Evolutionary conservation across 768 basidiomycete species (phyloP).

Genomic region (Mycena maculata): DNA sequence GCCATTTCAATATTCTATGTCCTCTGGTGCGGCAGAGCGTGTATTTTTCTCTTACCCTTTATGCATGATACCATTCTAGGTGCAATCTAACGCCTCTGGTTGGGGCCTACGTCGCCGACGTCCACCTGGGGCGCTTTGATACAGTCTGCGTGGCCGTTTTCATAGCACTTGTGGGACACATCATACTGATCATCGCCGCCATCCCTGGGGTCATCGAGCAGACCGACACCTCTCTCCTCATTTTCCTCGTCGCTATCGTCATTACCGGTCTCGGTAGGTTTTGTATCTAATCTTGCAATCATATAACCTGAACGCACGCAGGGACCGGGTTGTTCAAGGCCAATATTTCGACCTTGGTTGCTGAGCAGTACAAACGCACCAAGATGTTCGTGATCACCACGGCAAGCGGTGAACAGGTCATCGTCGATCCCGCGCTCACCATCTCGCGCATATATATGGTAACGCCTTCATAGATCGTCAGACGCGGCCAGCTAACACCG

Average conservation of each 20-base stretch:
- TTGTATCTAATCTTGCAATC: background rate
- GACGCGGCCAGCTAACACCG: background rate
- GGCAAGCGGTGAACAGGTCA: conserved; percentile 72
- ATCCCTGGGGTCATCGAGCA: conserved; percentile 74
- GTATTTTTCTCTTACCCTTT: no score
- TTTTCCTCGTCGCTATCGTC: conserved; percentile 69
- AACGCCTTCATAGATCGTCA: conserved; percentile 18
- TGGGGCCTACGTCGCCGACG: conserved; percentile 81
- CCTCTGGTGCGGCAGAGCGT: conserved; percentile 61
- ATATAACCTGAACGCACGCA: conserved; percentile 32
- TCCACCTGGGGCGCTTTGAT: conserved; percentile 79
- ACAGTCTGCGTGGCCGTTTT: conserved; percentile 72
- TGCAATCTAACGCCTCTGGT: conserved; percentile 73
- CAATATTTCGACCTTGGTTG: conserved; percentile 82
- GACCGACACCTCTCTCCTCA: conserved; percentile 56
- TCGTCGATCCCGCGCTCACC: conserved; percentile 79
- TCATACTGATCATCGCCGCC: conserved; percentile 22
- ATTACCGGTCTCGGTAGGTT: conserved; percentile 62
- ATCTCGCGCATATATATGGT: conserved; percentile 82
- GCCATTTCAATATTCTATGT: conserved; percentile 78
- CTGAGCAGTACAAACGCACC: conserved; percentile 76
- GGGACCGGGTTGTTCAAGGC: conserved; percentile 82
- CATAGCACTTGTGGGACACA: conserved; percentile 59
- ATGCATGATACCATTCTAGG: conserved; percentile 48
- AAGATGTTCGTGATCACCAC: conserved; percentile 63